phyloP scores from a whole-genome alignment of 2,329 filamentous ascomycete species.

The Penicillium sp. region DNA sequence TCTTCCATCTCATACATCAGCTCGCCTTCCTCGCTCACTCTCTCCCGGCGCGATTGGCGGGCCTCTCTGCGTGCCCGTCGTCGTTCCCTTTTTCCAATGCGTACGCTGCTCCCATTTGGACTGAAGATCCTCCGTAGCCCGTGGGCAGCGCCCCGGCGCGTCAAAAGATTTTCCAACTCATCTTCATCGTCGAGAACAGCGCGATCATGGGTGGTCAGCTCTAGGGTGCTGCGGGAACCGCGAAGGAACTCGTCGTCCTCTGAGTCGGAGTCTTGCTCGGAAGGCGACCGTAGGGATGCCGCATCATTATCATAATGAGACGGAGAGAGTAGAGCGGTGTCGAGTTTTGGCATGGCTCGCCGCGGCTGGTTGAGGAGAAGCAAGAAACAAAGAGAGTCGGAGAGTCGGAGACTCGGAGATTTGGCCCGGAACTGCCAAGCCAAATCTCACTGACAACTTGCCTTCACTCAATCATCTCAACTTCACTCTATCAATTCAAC shows the following conservation, averaged over 20 bases:
- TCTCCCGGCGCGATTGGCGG: slow-evolving; percentile 55
- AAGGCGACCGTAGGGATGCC: slow-evolving; percentile 63
- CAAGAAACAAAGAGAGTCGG: slow-evolving; percentile 2
- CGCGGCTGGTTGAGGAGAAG: slow-evolving; percentile 5
- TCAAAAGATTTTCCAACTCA: slow-evolving; percentile 55
- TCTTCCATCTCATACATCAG: slow-evolving; percentile 93
- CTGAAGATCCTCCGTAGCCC: slow-evolving; percentile 48
- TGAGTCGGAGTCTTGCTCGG: slow-evolving; percentile 74
- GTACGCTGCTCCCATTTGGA: slow-evolving; percentile 51
- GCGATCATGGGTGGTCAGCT: slow-evolving; percentile 71
- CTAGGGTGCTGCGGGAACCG: slow-evolving; percentile 68
- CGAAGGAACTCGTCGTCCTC: slow-evolving; percentile 73
- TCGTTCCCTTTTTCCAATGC: slow-evolving; percentile 57
- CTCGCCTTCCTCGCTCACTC: slow-evolving; percentile 68
- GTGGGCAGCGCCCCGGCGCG: slow-evolving; percentile 41
- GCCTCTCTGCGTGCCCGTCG: slow-evolving; percentile 53
- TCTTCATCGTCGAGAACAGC: slow-evolving; percentile 77
- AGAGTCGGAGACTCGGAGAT: too few species aligned
- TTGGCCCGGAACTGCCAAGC: too few species aligned
- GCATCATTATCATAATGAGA: slow-evolving; percentile 71
- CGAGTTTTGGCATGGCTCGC: slow-evolving; percentile 27
- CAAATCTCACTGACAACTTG: too few species aligned
- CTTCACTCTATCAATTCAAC: too few species aligned
- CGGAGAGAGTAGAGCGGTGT: slow-evolving; percentile 63
- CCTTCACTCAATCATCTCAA: too few species aligned